These are phyloP conservation scores for Suhomyces pyralidae DNA, from an alignment of 805 yeast genomes.

Conservation along the genomic window DNA sequence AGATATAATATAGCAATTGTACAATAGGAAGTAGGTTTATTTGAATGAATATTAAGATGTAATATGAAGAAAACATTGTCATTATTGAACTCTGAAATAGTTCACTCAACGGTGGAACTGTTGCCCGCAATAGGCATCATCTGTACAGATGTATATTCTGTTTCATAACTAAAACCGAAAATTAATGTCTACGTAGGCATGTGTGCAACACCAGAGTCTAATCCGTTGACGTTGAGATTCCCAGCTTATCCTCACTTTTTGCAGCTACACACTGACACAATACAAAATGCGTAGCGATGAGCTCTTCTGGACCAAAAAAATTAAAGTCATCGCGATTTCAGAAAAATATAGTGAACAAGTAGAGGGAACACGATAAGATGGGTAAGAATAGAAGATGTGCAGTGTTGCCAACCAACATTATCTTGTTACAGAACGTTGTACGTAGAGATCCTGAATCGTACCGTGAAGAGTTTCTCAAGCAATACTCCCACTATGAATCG, in stretches of 20 bases:
- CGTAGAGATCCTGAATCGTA: constrained; percentile 93
- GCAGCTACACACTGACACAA: background rate
- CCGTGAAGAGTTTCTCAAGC: constrained; percentile 89
- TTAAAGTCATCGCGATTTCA: background rate
- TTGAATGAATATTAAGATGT: background rate
- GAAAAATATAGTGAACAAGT: background rate
- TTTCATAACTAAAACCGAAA: too few species aligned
- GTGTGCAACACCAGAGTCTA: background rate
- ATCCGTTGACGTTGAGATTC: background rate
- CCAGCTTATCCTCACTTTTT: background rate
- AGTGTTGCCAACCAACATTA: constrained; percentile 86
- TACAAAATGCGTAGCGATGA: background rate
- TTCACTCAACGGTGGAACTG: too few species aligned
- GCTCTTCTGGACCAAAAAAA: background rate
- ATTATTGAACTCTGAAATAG: too few species aligned
- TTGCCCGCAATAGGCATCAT: too few species aligned
- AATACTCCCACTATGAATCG: constrained; percentile 89
- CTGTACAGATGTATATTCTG: background rate
- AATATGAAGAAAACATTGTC: background rate
- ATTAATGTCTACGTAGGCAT: too few species aligned
- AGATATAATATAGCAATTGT: background rate
- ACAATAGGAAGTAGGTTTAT: background rate
- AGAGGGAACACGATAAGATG: constrained; percentile 45
- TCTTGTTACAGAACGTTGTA: constrained; percentile 85
- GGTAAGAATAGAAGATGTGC: constrained; percentile 90